Conservation (phyloP, 306 rosid species). For the Carpinus fangiana region DNA sequence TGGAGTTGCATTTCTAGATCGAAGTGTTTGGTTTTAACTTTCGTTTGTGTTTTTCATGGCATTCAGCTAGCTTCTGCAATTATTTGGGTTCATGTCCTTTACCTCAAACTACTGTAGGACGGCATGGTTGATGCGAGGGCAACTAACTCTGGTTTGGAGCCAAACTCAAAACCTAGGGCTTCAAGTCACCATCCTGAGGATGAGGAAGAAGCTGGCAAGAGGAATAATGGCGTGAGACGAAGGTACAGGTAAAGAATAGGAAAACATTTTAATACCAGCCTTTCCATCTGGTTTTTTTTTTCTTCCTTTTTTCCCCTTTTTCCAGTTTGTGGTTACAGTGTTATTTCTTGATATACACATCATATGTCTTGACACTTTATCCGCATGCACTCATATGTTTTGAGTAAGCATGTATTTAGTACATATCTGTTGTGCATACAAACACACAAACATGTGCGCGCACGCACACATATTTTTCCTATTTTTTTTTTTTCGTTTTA, state of each 20-base stretch:
- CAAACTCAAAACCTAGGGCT: slow-evolving; percentile 56
- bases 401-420: background rate
- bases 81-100: slow-evolving; percentile 99
- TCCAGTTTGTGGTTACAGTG: background rate
- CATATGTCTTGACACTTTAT: background rate
- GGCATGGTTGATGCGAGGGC: slow-evolving; percentile 69
- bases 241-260: slow-evolving; percentile 56
- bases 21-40: slow-evolving; percentile 81
- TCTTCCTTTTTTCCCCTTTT: background rate
- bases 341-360: background rate
- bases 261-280: slow-evolving; percentile 9
- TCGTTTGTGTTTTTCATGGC: slow-evolving; percentile 77
- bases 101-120: slow-evolving; percentile 99
- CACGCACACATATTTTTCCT: background rate
- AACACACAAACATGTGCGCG: no score
- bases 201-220: slow-evolving; percentile 53
- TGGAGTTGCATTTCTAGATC: slow-evolving; percentile 56
- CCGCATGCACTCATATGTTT: background rate
- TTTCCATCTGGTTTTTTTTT: background rate
- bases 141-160: slow-evolving; percentile 53
- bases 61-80: slow-evolving; percentile 99
- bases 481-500: no score
- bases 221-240: slow-evolving; percentile 67
- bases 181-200: slow-evolving; percentile 47
- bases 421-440: background rate